Conservation (phyloP, 352 stramenopile genomes). For the Bremia lactucae region DNA sequence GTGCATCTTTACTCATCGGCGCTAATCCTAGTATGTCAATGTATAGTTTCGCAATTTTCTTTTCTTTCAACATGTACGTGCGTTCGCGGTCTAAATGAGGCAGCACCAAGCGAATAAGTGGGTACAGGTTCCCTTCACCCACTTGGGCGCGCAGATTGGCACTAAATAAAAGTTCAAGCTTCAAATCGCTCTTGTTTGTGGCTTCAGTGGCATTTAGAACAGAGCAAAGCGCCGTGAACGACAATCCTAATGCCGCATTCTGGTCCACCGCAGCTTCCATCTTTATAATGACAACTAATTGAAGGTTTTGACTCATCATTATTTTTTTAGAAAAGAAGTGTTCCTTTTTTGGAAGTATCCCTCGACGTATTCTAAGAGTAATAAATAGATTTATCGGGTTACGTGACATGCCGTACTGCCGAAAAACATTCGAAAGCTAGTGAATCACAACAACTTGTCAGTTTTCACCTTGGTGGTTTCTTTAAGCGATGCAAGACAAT, state of each 20-base stretch:
- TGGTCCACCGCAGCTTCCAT: conserved; percentile 2
- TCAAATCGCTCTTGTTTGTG: conserved; percentile 63
- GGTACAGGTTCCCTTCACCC: conserved; percentile 49
- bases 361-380: no score
- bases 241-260: conserved; percentile 28
- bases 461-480: conserved; percentile 9
- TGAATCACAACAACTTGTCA: conserved; percentile 8
- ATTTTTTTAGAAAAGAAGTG: no score
- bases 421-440: conserved; percentile 4
- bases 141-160: conserved; percentile 42
- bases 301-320: conserved; percentile 7
- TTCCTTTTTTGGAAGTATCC: no score
- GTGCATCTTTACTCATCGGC: conserved; percentile 47
- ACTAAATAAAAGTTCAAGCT: conserved; percentile 72
- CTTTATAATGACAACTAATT: not conserved
- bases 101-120: conserved; percentile 60
- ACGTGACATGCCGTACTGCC: conserved; percentile 3
- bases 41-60: conserved; percentile 77
- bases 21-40: conserved; percentile 63
- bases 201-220: conserved; percentile 61
- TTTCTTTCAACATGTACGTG: conserved; percentile 83
- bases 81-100: conserved; percentile 76
- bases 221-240: conserved; percentile 61
- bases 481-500: conserved; percentile 8
- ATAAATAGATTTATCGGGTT: no score